Evolutionary conservation across 1,139 yeast species (phyloP), one percentile per base, ranked within the genome.

Genomic region (Schwanniomyces etchellsii): DNA sequence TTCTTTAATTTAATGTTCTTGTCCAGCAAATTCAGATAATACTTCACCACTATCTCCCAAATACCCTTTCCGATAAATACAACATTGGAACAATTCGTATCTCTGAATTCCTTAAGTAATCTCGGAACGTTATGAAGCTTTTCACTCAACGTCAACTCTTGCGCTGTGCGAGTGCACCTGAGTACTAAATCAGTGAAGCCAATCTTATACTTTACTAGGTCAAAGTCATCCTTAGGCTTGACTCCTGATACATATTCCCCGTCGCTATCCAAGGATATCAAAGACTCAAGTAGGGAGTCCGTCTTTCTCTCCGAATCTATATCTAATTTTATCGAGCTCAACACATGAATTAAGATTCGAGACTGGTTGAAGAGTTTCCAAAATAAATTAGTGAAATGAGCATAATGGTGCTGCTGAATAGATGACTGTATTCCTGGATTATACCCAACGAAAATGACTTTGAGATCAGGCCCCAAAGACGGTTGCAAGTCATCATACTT

Each of bases 21-120:
- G 9, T 28, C 29, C 14, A 40, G 21, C 17, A 35, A 29, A 2
- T 27, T 26, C 4, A 31, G 14, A 30, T 61, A 48, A 42, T 52
- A 55, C 33, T 55, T 60, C 33, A 71, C 64, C 2, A 81, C 54
- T 2, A 69, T 55, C 35, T 80, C 86, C 86, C 88, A 82, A n/a
- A 82, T 79, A 0, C 89, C 89, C 41, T 81, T 81, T 0, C 94
- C 94, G 3, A 82, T 71, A 20, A 82, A 54, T 20, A 81, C 79
- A 0, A 81, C 57, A 27, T 61, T 58, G 22, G 52, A 43, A 0
- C 81, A 75, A 2, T 47, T 34, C 24, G 61, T 41, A 2, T 29
- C 29, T 2, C 47, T 47, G 29, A 83, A 58, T 35, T 74, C 77
- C 1, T 43, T 41, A 12, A 79, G 52, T 17, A 83, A 53, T 24